Evolutionary conservation across 1,139 yeast genomes (phyloP).

Genomic region (Taiozyma sp.): DNA sequence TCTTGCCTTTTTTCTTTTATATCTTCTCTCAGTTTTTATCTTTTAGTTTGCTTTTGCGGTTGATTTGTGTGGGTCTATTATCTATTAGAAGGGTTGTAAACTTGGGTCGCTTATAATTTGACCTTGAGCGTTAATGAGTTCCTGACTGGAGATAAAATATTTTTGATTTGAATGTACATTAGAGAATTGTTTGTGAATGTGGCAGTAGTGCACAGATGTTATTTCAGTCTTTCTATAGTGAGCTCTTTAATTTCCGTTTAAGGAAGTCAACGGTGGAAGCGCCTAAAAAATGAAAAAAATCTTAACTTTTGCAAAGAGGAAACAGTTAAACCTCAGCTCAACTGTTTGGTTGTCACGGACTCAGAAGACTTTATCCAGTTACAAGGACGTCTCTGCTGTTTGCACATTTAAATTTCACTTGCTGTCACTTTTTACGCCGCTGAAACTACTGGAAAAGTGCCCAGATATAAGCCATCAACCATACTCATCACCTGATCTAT

Average conservation of each 20-base stretch:
- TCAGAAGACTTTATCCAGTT: not conserved
- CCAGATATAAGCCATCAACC: not conserved
- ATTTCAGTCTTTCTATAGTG: not conserved
- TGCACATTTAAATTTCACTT: not conserved
- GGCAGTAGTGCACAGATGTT: not conserved
- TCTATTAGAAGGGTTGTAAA: not conserved
- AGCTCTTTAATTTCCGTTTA: not conserved
- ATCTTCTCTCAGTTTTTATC: not conserved
- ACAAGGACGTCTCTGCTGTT: not conserved
- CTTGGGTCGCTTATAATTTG: not conserved
- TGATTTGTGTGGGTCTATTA: not conserved
- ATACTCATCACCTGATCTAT: not conserved
- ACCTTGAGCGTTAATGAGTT: not conserved
- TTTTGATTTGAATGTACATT: not conserved
- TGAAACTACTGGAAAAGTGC: not conserved
- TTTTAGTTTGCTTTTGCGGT: not conserved
- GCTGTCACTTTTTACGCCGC: not conserved
- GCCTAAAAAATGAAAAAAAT: not conserved
- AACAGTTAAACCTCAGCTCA: not conserved
- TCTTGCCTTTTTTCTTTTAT: not conserved
- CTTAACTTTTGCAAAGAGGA: not conserved
- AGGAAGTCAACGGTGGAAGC: not conserved
- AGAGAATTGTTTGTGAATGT: not conserved
- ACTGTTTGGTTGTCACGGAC: not conserved
- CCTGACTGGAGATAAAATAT: not conserved